phyloP scores from a whole-genome alignment of 2,329 filamentous ascomycete species.

The Cadophora sp. region DNA sequence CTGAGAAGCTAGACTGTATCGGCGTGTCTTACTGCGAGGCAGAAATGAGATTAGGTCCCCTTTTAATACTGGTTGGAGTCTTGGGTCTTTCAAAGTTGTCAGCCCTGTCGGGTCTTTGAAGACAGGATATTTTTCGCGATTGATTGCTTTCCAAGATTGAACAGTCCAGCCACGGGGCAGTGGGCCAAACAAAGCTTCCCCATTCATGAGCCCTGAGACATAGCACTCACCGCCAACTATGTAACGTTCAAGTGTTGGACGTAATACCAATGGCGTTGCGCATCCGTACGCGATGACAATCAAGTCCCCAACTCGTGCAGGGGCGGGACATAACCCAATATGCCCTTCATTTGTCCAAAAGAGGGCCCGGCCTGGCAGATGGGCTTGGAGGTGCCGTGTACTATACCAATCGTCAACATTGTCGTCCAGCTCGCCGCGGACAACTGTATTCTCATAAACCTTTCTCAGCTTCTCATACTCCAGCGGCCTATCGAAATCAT shows the following conservation, averaged over 20 bases:
- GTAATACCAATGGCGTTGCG: neutral
- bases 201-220: neutral
- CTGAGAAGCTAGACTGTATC: neutral
- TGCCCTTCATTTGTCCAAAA: neutral
- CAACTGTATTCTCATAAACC: neutral
- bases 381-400: neutral
- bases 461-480: neutral
- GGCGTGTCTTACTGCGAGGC: neutral
- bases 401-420: neutral
- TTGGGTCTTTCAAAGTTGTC: neutral
- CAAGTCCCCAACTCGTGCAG: neutral
- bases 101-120: neutral
- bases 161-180: neutral
- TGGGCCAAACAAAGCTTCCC: neutral
- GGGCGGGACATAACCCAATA: neutral
- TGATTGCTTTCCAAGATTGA: neutral
- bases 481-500: neutral
- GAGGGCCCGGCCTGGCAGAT: neutral
- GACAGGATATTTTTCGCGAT: neutral
- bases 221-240: neutral
- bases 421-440: neutral
- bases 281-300: neutral
- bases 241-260: neutral
- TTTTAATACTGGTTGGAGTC: neutral
- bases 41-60: neutral